A percentile compares a stretch with the other conserved stretches of the same genome.
Evolutionary conservation across 805 yeast species (phyloP).

Genomic region (Yamadazyma takamatsuzukensis): DNA sequence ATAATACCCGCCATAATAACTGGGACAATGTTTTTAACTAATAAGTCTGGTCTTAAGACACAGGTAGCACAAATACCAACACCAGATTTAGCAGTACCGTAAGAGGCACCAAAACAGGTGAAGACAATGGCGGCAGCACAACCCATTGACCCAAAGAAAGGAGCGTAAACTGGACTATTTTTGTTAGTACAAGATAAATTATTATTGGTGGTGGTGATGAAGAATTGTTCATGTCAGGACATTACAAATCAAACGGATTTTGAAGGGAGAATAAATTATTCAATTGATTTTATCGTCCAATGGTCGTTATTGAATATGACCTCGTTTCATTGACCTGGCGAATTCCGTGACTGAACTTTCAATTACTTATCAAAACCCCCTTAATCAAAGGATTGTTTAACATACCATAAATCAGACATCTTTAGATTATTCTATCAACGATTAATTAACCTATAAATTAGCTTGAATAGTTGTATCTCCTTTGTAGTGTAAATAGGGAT

Average conservation of each 20-base stretch:
- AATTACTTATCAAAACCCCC: too few relatives aligned
- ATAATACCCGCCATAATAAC: conserved; percentile 99
- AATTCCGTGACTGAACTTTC: too few relatives aligned
- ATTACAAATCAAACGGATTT: background rate
- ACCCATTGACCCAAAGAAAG: conserved; percentile 99
- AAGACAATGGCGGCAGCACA: conserved; percentile 99
- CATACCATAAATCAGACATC: conserved; percentile 79
- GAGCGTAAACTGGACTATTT: conserved; percentile 74
- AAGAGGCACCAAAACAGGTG: conserved; percentile 98
- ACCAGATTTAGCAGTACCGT: conserved; percentile 99
- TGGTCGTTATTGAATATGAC: too few relatives aligned
- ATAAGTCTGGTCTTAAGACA: conserved; percentile 93
- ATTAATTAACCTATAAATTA: conserved; percentile 1
- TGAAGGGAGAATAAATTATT: background rate
- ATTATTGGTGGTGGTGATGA: background rate
- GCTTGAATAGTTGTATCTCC: too few relatives aligned
- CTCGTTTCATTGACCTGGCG: too few relatives aligned
- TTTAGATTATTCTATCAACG: conserved; percentile 10
- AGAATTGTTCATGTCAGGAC: background rate
- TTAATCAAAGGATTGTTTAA: too few relatives aligned
- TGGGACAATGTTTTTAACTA: conserved; percentile 91
- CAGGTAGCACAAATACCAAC: conserved; percentile 99
- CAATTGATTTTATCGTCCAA: background rate
- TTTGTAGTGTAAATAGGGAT: conserved; percentile 7
- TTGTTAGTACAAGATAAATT: conserved; percentile 11